These are phyloP conservation scores for Dendrocalamus sinicus DNA, from an alignment of 176 grass and related monocot genomes.

Conservation along the genomic window DNA sequence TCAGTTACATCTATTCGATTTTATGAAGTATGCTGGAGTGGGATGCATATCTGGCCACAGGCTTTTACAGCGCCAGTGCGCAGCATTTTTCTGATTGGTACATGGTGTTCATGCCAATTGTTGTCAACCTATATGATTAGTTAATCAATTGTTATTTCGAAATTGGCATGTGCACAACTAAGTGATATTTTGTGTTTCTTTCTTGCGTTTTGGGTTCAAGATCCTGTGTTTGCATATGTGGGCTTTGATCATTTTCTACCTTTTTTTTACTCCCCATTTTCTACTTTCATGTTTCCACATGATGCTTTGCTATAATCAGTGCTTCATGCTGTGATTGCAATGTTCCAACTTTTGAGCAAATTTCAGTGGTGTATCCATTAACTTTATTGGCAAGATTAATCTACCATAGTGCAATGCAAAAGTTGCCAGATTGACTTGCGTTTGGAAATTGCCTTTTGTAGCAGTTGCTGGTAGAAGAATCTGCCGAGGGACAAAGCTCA, in stretches of 20 bases:
- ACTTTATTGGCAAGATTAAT: constrained; percentile 13
- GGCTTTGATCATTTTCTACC: neutral
- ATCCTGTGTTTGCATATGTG: neutral
- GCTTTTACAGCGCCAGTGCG: neutral
- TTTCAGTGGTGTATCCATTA: neutral
- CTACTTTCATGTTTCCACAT: constrained; percentile 2
- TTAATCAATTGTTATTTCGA: neutral
- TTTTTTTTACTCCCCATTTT: neutral
- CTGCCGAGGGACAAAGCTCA: constrained; percentile 24
- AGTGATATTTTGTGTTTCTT: neutral
- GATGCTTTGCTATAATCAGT: constrained; percentile 2
- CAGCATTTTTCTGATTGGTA: neutral
- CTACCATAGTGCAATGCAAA: constrained; percentile 16
- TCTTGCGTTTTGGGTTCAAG: neutral
- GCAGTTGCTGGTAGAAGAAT: constrained; percentile 44
- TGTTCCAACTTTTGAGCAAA: neutral
- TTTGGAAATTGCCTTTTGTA: constrained; percentile 44
- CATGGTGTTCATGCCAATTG: neutral
- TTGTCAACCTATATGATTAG: neutral
- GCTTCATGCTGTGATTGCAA: constrained; percentile 3
- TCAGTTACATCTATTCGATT: constrained; percentile 1
- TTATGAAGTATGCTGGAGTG: neutral
- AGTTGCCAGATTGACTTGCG: constrained; percentile 14
- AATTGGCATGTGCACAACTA: constrained; percentile 20
- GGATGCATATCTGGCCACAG: neutral